Evolutionary conservation across 164 flowering plant species (phyloP).

Genomic region (Macadamia tetraphylla): DNA sequence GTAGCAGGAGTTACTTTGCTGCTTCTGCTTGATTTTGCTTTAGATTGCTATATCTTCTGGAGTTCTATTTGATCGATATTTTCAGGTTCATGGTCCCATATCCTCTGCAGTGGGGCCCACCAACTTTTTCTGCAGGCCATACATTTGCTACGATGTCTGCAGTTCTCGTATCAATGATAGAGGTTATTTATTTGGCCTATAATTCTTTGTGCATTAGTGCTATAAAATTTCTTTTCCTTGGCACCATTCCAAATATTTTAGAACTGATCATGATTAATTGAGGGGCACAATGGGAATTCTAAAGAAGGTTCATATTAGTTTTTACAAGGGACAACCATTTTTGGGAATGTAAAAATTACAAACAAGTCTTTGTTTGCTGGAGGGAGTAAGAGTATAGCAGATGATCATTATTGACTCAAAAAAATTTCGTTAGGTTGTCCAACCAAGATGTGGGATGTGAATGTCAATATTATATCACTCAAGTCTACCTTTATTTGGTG

Average conservation of each 20-base stretch:
- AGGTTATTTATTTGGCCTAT: slow-evolving; percentile 22
- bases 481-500: not conserved
- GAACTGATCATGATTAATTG: too few species aligned
- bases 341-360: too few species aligned
- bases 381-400: too few species aligned
- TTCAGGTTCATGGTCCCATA: slow-evolving; percentile 47
- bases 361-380: too few species aligned
- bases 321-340: too few species aligned
- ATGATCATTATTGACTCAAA: too few species aligned
- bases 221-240: not conserved
- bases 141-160: slow-evolving; percentile 59
- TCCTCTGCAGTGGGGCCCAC: slow-evolving; percentile 58
- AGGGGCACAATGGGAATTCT: too few species aligned
- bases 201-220: not conserved
- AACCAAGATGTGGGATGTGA: not conserved
- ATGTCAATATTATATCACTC: not conserved
- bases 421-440: too few species aligned
- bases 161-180: slow-evolving; percentile 43
- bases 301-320: not conserved
- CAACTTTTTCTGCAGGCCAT: slow-evolving; percentile 50
- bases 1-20: not conserved
- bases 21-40: not conserved
- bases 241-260: not conserved
- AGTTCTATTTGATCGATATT: slow-evolving; percentile 3
- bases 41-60: not conserved